Base-by-base conservation (phyloP, 2,329 filamentous ascomycete species). In the Beauveria sp. region DNA sequence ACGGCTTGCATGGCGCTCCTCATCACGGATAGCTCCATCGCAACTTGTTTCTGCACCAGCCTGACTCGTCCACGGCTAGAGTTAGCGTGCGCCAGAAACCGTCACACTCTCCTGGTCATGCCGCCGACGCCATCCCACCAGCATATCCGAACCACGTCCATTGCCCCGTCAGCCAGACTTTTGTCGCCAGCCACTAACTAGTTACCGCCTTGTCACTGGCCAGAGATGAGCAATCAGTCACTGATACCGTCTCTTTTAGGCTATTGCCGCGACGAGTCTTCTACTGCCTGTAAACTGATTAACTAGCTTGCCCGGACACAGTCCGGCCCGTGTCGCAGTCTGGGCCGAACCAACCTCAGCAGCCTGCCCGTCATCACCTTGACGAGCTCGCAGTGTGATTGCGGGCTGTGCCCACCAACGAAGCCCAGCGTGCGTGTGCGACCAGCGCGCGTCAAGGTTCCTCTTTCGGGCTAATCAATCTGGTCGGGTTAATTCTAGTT, bases 31-130 rank as follows among this genome's bases (percentile, higher is more conserved):
- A 47, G 42, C 54, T 47, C 54, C 43, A 38, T 57, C n/a, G 6
- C 42, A 22, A 22, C 40, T 46, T 47, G 28, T 30, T 26, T 49
- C 57, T 46, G 49, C 40, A 60, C 40, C 38, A 38, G 12, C 26
- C 49, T 60, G 57, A 60, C 57, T 60, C 57, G 57, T 43, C 40
- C 26, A 60, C 47, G 54, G 40, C 38, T 16, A 24, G 38, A 28
- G 42, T 53, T 53, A 16, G 47, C 22, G 30, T 50, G 34, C 47
- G 47, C 38, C 57, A 53, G 40, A 30, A 22, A 9, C 38, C 34
- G n/a, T 34, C 18, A n/a, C 26, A n/a, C 40, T 43, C 18, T 51
- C 18, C 45, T 22, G 30, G 30, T 18, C 51, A 22, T 53, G 20
- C 28, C 20, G 20, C 51, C 10, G 10, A 53, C 34, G 51, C 50